phyloP scores from a whole-genome alignment of 139 green algal species.

The Auxenochlorella pyrenoidosa region DNA sequence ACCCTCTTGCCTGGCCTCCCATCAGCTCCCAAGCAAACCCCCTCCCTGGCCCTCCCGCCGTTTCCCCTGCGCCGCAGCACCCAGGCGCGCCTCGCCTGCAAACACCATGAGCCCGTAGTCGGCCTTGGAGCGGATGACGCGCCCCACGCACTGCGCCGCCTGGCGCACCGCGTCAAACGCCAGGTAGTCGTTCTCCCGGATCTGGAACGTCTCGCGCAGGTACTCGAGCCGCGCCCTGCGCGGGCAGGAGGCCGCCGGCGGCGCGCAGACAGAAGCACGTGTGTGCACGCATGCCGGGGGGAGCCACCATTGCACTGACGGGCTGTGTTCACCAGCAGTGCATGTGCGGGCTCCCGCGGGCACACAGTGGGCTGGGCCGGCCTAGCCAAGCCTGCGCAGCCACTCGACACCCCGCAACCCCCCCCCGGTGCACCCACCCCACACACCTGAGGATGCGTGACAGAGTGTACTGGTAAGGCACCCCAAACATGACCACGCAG shows the following conservation, averaged over 20 bases:
- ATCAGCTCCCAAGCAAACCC: no score
- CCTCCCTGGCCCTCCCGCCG: no score
- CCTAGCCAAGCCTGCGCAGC: background rate
- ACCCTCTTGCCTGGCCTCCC: no score
- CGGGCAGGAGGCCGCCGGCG: background rate
- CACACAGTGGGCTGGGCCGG: no score
- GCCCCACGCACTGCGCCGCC: slow-evolving; percentile 96
- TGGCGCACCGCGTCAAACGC: slow-evolving; percentile 98
- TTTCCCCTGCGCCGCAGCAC: no score
- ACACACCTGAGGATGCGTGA: slow-evolving; percentile 82
- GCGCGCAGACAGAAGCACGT: background rate
- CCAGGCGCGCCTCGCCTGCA: slow-evolving; percentile 38
- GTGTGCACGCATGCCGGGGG: no score
- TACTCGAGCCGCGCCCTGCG: slow-evolving; percentile 88
- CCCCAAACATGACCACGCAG: slow-evolving; percentile 97
- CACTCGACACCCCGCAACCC: background rate
- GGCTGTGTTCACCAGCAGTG: no score
- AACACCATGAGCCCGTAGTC: slow-evolving; percentile 84
- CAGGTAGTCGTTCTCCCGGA: slow-evolving; percentile 95
- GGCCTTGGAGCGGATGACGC: slow-evolving; percentile 98
- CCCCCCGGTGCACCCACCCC: background rate
- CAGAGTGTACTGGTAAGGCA: slow-evolving; percentile 97
- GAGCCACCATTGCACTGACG: no score
- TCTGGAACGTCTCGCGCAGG: slow-evolving; percentile 90
- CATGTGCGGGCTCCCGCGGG: no score